These are phyloP conservation scores for Fusarium xylarioides DNA, from an alignment of 2,329 filamentous ascomycete species.

Conservation along the genomic window DNA sequence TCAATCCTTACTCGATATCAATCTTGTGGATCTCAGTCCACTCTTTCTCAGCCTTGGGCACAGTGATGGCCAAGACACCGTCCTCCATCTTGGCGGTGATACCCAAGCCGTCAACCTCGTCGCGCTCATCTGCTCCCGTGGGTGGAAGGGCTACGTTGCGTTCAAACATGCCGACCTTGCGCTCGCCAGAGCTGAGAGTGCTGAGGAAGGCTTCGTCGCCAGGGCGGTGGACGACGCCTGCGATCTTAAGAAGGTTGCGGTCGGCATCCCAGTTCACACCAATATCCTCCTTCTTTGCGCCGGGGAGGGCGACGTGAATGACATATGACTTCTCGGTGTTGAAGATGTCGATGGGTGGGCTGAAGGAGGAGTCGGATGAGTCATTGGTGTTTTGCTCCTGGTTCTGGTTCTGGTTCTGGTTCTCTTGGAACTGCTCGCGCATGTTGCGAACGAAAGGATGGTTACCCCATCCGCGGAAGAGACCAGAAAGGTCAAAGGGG, in stretches of 20 bases:
- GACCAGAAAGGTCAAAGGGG: slow-evolving; percentile 51
- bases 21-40: slow-evolving; percentile 71
- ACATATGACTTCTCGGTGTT: slow-evolving; percentile 71
- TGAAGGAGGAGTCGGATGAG: slow-evolving; percentile 68
- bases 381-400: slow-evolving; percentile 37
- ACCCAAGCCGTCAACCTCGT: slow-evolving; percentile 70
- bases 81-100: slow-evolving; percentile 83
- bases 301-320: slow-evolving; percentile 79
- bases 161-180: slow-evolving; percentile 79
- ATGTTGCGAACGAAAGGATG: slow-evolving; percentile 56
- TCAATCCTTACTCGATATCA: slow-evolving; percentile 60
- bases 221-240: slow-evolving; percentile 77
- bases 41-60: slow-evolving; percentile 76
- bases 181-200: slow-evolving; percentile 70
- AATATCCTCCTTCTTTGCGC: slow-evolving; percentile 81
- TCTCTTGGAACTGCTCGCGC: slow-evolving; percentile 47
- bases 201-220: slow-evolving; percentile 75
- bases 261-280: slow-evolving; percentile 80
- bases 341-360: slow-evolving; percentile 79
- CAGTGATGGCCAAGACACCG: slow-evolving; percentile 77
- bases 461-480: slow-evolving; percentile 52
- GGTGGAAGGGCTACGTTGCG: slow-evolving; percentile 71
- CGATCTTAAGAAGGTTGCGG: slow-evolving; percentile 70
- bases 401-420: slow-evolving; percentile 21
- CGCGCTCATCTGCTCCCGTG: slow-evolving; percentile 53